These are phyloP conservation scores for Cronartium ribicola DNA, from an alignment of 1,284 basidiomycete genomes.

Conservation along the genomic window DNA sequence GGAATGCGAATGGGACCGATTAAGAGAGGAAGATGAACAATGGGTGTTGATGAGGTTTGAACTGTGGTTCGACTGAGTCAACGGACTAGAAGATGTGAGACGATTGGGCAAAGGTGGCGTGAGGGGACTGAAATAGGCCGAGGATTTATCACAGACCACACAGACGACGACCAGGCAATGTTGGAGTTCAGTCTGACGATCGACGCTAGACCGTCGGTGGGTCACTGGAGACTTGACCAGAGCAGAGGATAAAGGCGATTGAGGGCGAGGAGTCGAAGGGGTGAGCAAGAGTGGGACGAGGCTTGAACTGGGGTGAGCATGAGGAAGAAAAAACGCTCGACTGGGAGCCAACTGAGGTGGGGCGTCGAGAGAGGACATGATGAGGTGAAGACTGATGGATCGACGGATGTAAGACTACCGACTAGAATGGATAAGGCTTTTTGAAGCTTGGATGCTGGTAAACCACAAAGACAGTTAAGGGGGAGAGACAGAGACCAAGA, in stretches of 20 bases:
- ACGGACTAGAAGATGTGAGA: neutral
- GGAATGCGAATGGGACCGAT: no score
- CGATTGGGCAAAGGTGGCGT: neutral
- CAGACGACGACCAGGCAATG: neutral
- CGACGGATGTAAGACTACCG: no score
- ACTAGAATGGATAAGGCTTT: no score
- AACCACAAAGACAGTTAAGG: no score
- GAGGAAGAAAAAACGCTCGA: neutral
- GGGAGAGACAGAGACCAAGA: no score
- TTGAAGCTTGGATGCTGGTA: no score
- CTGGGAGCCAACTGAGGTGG: neutral
- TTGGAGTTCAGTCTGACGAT: neutral
- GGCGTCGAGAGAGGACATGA: neutral
- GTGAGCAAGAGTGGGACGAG: neutral
- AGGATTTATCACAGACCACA: neutral
- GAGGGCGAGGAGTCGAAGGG: neutral
- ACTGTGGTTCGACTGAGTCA: neutral
- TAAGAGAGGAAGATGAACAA: neutral
- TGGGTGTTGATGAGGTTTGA: constrained; percentile 1
- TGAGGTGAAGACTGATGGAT: no score
- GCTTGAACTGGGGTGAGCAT: neutral
- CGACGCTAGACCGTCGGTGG: neutral
- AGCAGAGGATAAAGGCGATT: neutral
- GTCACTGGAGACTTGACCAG: constrained; percentile 3
- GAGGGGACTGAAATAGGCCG: neutral